Conservation (phyloP, 2,329 filamentous ascomycete species). For the Aspergillus sp. region DNA sequence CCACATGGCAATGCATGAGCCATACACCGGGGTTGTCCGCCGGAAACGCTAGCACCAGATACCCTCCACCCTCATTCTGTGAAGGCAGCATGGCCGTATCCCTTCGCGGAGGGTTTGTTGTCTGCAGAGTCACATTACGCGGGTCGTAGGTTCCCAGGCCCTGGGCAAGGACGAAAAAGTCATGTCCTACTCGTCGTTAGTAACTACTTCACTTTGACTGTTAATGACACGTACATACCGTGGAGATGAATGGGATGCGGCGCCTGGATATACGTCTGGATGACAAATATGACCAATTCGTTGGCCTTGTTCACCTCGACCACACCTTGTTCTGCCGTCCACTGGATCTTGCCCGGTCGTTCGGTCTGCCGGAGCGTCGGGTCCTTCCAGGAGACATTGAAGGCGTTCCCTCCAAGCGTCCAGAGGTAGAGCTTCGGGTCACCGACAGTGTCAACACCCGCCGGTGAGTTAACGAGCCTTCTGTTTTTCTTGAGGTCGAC, state of each 20-base stretch:
- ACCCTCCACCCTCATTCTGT: background rate
- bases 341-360: background rate
- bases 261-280: slow-evolving; percentile 17
- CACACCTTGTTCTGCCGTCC: background rate
- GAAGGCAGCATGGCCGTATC: background rate
- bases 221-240: slow-evolving; percentile 64
- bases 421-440: background rate
- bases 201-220: slow-evolving; percentile 38
- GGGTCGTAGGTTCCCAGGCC: slow-evolving; percentile 29
- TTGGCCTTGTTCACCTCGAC: slow-evolving; percentile 4
- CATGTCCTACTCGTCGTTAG: slow-evolving; percentile 48
- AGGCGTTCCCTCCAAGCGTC: background rate
- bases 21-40: slow-evolving; percentile 6
- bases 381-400: background rate
- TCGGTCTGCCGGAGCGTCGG: background rate
- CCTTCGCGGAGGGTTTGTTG: slow-evolving; percentile 2
- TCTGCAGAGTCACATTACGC: slow-evolving; percentile 17
- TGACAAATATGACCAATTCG: slow-evolving; percentile 26
- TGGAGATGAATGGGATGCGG: background rate
- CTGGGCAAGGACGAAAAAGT: slow-evolving; percentile 65
- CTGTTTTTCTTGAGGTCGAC: background rate
- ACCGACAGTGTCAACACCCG: background rate
- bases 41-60: slow-evolving; percentile 4
- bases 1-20: slow-evolving; percentile 9
- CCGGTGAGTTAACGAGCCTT: background rate